Evolutionary conservation across 331 rosid species (phyloP).

Genomic region (Rosa hybrid): DNA sequence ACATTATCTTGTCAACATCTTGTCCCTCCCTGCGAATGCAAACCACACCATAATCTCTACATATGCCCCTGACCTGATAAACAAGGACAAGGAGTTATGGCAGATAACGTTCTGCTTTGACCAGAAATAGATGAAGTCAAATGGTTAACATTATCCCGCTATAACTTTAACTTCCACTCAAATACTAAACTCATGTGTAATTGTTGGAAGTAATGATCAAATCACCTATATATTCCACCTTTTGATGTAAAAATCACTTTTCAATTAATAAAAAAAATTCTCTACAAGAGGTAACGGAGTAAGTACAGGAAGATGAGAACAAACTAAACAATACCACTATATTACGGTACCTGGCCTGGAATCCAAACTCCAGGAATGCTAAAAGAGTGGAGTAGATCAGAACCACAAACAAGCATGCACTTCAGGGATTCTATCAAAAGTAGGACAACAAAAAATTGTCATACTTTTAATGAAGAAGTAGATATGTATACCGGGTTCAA

Average conservation of each 20-base stretch:
- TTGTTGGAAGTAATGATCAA: background rate
- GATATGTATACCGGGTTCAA: slow-evolving; percentile 4
- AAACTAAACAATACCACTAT: background rate
- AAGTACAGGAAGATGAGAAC: background rate
- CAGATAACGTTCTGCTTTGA: background rate
- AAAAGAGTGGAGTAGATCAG: slow-evolving; percentile 88
- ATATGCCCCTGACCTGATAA: slow-evolving; percentile 56
- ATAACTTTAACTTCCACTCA: slow-evolving; percentile 1
- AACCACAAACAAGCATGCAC: slow-evolving; percentile 90
- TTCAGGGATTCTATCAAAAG: slow-evolving; percentile 63
- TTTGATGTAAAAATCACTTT: background rate
- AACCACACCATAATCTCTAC: slow-evolving; percentile 72
- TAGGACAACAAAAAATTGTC: slow-evolving; percentile 20
- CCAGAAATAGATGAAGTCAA: background rate
- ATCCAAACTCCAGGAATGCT: slow-evolving; percentile 77
- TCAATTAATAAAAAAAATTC: background rate
- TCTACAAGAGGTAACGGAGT: background rate
- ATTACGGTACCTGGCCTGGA: slow-evolving; percentile 55
- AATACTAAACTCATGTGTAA: background rate
- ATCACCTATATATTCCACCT: slow-evolving; percentile 6
- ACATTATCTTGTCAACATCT: slow-evolving; percentile 58
- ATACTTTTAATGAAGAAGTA: slow-evolving; percentile 11
- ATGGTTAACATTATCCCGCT: background rate
- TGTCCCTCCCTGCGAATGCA: slow-evolving; percentile 89
- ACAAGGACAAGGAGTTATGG: slow-evolving; percentile 4